Evolutionary conservation across 2,329 filamentous ascomycete genomes (phyloP).

Genomic region (Talaromyces marneffei): DNA sequence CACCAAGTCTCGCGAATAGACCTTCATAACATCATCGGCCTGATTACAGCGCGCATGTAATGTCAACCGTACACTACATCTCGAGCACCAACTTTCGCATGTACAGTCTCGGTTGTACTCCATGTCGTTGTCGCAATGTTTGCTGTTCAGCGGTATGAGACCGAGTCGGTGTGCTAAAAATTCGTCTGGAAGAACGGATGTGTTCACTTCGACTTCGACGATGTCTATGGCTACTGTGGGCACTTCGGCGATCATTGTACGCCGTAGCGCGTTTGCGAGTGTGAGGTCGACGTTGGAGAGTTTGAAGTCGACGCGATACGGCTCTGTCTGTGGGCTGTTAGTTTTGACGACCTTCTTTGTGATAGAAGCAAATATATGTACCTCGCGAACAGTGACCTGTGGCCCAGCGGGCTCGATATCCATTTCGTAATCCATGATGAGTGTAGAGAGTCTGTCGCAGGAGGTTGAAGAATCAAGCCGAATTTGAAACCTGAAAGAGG

Average conservation of each 20-base stretch:
- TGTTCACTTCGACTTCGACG: conserved; percentile 88
- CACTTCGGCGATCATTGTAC: conserved; percentile 87
- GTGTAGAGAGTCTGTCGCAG: not conserved
- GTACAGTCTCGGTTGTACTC: conserved; percentile 91
- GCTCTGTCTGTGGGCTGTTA: conserved; percentile 58
- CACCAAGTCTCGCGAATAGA: conserved; percentile 84
- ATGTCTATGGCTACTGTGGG: conserved; percentile 92
- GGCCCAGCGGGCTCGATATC: conserved; percentile 45
- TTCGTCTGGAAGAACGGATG: conserved; percentile 92
- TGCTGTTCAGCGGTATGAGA: conserved; percentile 78
- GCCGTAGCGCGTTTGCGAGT: conserved; percentile 87
- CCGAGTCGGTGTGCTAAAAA: conserved; percentile 91
- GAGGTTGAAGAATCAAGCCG: not conserved
- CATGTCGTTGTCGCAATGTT: conserved; percentile 71
- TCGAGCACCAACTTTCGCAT: conserved; percentile 90
- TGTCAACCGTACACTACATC: conserved; percentile 78
- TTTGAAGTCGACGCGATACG: conserved; percentile 81
- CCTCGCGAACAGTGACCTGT: conserved; percentile 45
- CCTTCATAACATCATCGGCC: conserved; percentile 81
- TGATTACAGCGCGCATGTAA: conserved; percentile 76
- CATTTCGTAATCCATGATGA: conserved; percentile 42
- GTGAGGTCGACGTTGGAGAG: conserved; percentile 82
- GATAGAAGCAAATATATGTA: conserved; percentile 16
- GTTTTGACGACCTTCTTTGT: not conserved
- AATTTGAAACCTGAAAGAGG: not conserved